Evolutionary conservation across 2,329 filamentous ascomycete genomes (phyloP), one percentile per base, ranked within the genome.

Genomic region (Ustilaginoidea virens): DNA sequence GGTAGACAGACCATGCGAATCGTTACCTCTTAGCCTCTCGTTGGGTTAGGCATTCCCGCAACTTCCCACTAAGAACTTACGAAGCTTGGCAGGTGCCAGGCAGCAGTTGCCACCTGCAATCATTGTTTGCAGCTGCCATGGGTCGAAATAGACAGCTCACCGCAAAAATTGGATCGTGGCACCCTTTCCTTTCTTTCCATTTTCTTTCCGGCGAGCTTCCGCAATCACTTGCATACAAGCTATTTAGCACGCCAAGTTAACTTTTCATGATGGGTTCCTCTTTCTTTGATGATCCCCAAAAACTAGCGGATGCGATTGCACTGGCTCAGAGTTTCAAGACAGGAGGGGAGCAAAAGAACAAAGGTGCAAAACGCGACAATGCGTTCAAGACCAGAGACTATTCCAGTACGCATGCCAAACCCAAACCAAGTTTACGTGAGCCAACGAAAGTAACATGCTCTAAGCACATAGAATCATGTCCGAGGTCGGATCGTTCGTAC

Each of bases 241-340:
- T n/a, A n/a, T n/a, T n/a, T n/a, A n/a, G n/a, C n/a, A n/a, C n/a
- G n/a, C n/a, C n/a, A n/a, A n/a, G n/a, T n/a, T n/a, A n/a, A n/a
- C n/a, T n/a, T n/a, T n/a, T n/a, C 11, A 31, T 16, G 24, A 43
- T 39, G 41, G 32, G 29, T 13, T 25, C 32, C 14, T 10, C 33
- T 3, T 38, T 35, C 1, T 51, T 35, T 17, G 37, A 37, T 7
- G 43, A 52, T 14, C 15, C 35, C 0, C 35, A 38, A 7, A 49
- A 40, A 21, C 28, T 53, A 3, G 36, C 33, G 10, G 49, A 36
- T 7, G 50, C 50, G 10, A 32, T 33, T 11, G 46, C 39, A 5
- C 40, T 53, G 9, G 40, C 40, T 2, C 23, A 27, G 2, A 39
- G 35, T 22, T 53, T 53, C 30, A 44, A 40, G 22, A 32, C 32